Conservation (phyloP, 768 basidiomycete species). For the Leucocoprinus leucothites region DNA sequence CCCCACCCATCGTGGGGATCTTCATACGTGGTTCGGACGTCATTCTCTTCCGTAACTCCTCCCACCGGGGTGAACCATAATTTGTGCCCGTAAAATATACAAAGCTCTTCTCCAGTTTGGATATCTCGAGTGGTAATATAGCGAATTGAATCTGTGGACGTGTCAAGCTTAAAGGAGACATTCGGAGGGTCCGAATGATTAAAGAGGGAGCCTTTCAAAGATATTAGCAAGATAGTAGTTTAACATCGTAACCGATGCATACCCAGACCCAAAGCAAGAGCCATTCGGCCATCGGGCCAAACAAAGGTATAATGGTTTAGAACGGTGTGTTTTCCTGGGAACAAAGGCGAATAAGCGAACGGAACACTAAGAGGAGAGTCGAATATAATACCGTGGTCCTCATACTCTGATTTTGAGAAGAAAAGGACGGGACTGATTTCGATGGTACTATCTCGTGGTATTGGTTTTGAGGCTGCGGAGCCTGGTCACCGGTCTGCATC, state of each 20-base stretch:
- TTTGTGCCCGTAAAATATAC: constrained; percentile 72
- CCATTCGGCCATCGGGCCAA: constrained; percentile 74
- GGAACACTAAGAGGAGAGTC: not conserved
- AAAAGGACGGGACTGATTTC: constrained; percentile 88
- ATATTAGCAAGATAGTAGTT: not conserved
- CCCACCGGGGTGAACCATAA: constrained; percentile 56
- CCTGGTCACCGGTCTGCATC: not conserved
- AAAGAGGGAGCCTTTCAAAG: constrained; percentile 69
- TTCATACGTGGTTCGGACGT: constrained; percentile 8
- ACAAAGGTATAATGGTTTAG: constrained; percentile 76
- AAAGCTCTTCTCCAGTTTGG: constrained; percentile 65
- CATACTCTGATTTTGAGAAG: constrained; percentile 68
- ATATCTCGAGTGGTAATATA: constrained; percentile 58
- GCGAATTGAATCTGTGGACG: constrained; percentile 52
- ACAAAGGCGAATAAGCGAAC: not conserved
- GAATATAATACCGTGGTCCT: constrained; percentile 44
- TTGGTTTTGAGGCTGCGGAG: constrained; percentile 19
- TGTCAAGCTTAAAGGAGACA: constrained; percentile 60
- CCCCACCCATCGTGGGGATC: constrained; percentile 43
- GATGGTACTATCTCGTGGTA: constrained; percentile 63
- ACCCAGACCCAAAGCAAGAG: constrained; percentile 79
- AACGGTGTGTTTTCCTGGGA: constrained; percentile 47
- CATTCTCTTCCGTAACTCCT: not conserved
- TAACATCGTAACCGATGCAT: constrained; percentile 6
- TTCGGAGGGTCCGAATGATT: constrained; percentile 75